phyloP scores from a whole-genome alignment of 2,329 filamentous ascomycete genomes.

The Cordyceps farinosa region DNA sequence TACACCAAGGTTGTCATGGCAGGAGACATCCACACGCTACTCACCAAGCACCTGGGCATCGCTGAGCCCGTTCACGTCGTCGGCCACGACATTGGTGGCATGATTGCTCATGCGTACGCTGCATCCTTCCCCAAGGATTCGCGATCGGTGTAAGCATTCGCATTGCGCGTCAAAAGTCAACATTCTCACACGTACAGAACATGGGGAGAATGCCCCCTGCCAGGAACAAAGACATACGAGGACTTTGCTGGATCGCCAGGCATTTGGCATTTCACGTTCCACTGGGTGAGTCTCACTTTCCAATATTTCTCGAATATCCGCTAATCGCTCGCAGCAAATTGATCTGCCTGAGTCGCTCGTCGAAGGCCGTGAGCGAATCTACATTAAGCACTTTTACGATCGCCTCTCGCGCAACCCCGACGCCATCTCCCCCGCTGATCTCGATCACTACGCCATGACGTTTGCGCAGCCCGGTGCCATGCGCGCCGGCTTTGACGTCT shows the following conservation, averaged over 20 bases:
- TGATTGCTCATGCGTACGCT: slow-evolving; percentile 40
- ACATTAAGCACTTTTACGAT: slow-evolving; percentile 42
- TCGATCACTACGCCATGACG: slow-evolving; percentile 37
- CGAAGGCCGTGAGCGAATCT: slow-evolving; percentile 36
- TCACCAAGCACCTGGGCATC: too few species aligned
- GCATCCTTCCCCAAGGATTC: slow-evolving; percentile 32
- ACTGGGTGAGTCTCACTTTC: not conserved
- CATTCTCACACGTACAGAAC: too few species aligned
- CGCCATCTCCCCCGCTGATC: slow-evolving; percentile 33
- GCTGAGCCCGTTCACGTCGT: slow-evolving; percentile 40
- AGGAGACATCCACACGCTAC: slow-evolving; percentile 25
- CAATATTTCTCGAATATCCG: not conserved
- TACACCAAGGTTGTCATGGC: slow-evolving; percentile 41
- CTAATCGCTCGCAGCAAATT: not conserved
- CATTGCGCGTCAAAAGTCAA: too few species aligned
- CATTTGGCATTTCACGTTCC: not conserved
- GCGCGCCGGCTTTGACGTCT: slow-evolving; percentile 31
- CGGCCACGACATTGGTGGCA: slow-evolving; percentile 46
- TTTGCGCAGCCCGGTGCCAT: slow-evolving; percentile 35
- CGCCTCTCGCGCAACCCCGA: slow-evolving; percentile 33
- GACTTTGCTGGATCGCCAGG: not conserved
- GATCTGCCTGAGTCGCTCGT: slow-evolving; percentile 27
- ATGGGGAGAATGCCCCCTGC: too few species aligned
- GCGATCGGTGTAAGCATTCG: too few species aligned
- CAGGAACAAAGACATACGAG: slow-evolving; percentile 21